Evolutionary conservation across 768 basidiomycete species (phyloP).

Genomic region (Boletus coccyginus): DNA sequence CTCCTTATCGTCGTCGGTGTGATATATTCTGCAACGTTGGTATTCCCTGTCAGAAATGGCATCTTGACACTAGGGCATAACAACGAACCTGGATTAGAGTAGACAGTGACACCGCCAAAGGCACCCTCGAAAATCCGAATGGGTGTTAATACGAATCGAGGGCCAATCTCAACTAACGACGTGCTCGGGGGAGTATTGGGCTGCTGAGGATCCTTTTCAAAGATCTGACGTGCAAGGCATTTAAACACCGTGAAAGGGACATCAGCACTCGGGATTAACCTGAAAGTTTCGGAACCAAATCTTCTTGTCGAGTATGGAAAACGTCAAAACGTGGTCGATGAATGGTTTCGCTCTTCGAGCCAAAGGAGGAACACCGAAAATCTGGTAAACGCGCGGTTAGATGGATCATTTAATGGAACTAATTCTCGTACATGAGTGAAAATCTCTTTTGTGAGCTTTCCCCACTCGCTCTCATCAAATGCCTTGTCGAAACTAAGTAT

Average conservation of each 20-base stretch:
- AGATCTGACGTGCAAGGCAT: slow-evolving; percentile 53
- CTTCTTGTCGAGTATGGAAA: slow-evolving; percentile 92
- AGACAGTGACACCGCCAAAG: slow-evolving; percentile 92
- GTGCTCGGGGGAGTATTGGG: slow-evolving; percentile 83
- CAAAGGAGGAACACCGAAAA: slow-evolving; percentile 91
- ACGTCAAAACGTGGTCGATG: slow-evolving; percentile 95
- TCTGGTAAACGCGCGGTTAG: slow-evolving; percentile 45
- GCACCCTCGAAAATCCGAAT: slow-evolving; percentile 98
- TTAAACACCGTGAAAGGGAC: not conserved
- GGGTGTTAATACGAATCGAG: slow-evolving; percentile 94
- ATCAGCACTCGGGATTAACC: slow-evolving; percentile 41
- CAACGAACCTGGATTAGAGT: slow-evolving; percentile 84
- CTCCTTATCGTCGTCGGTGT: slow-evolving; percentile 82
- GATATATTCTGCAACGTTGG: slow-evolving; percentile 69
- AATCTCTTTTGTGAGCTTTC: slow-evolving; percentile 84
- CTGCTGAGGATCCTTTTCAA: slow-evolving; percentile 91
- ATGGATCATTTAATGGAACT: not conserved
- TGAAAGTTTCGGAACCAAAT: slow-evolving; percentile 99
- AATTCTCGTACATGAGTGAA: slow-evolving; percentile 76
- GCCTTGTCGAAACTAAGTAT: slow-evolving; percentile 87
- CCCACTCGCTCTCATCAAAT: slow-evolving; percentile 89
- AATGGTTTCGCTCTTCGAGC: slow-evolving; percentile 94
- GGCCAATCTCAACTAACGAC: slow-evolving; percentile 94
- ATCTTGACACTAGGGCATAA: not conserved
- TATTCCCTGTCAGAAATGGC: not conserved